Evolutionary conservation across 2,329 filamentous ascomycete species (phyloP).

Genomic region (Venturia carpophila): DNA sequence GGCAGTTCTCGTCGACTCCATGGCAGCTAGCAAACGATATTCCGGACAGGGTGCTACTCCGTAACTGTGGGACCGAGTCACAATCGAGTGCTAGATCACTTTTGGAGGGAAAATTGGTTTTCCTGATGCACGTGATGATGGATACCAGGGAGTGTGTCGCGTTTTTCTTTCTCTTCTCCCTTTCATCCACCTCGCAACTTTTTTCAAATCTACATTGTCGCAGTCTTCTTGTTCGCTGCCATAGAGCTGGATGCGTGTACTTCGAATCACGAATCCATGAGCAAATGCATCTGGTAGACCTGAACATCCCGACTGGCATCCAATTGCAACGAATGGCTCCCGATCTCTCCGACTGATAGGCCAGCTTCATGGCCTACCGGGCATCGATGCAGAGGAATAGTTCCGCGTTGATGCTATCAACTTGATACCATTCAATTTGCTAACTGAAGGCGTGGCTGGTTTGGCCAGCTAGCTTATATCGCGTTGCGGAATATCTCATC

Average conservation of each 20-base stretch:
- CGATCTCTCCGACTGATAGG: neutral
- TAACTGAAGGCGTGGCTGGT: neutral
- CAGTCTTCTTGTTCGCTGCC: too few relatives aligned
- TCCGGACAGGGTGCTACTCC: neutral
- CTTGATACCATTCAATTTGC: neutral
- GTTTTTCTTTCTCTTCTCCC: neutral
- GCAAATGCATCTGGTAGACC: neutral
- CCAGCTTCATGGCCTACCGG: neutral
- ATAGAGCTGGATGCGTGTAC: too few relatives aligned
- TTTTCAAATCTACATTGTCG: neutral
- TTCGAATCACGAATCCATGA: neutral
- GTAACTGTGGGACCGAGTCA: neutral
- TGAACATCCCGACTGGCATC: neutral
- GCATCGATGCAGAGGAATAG: neutral
- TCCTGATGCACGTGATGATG: neutral
- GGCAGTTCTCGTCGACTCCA: neutral
- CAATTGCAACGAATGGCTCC: neutral
- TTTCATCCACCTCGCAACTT: neutral
- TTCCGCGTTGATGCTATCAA: neutral
- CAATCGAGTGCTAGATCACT: neutral
- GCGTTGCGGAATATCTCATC: neutral
- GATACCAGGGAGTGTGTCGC: too few relatives aligned
- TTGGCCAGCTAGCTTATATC: neutral
- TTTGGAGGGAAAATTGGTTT: too few relatives aligned
- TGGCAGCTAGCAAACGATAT: neutral